Evolutionary conservation across 2,329 filamentous ascomycete species (phyloP).

Genomic region (Aspergillus transmontanensis): DNA sequence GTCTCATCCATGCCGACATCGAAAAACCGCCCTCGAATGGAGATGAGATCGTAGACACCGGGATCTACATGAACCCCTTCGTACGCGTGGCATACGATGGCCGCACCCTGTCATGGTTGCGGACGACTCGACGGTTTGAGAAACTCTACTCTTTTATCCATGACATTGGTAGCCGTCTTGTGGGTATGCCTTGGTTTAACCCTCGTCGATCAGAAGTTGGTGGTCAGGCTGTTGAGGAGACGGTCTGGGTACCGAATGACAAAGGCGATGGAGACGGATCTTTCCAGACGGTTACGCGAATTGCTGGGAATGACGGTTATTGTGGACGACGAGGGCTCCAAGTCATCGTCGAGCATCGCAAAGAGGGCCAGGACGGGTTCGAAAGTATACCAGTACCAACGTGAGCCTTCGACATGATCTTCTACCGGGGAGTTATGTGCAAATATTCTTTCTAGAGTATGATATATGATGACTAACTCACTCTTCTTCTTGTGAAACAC

Average conservation of each 20-base stretch:
- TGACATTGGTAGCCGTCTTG: slow-evolving; percentile 58
- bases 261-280: slow-evolving; percentile 36
- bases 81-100: slow-evolving; percentile 70
- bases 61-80: slow-evolving; percentile 74
- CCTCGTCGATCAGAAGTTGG: slow-evolving; percentile 61
- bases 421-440: background rate
- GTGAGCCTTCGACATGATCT: slow-evolving; percentile 2
- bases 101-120: slow-evolving; percentile 60
- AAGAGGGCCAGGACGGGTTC: slow-evolving; percentile 48
- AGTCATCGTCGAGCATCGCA: slow-evolving; percentile 46
- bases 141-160: slow-evolving; percentile 64
- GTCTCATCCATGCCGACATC: slow-evolving; percentile 57
- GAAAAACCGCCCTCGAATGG: slow-evolving; percentile 37
- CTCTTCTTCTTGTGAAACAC: background rate
- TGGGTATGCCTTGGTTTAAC: slow-evolving; percentile 62
- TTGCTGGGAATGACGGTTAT: slow-evolving; percentile 47
- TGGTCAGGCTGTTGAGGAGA: slow-evolving; percentile 51
- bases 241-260: slow-evolving; percentile 43
- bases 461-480: background rate
- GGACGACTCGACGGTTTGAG: slow-evolving; percentile 65
- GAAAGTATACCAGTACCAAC: slow-evolving; percentile 46
- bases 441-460: background rate
- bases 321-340: slow-evolving; percentile 48
- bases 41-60: slow-evolving; percentile 49
- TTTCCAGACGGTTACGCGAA: slow-evolving; percentile 41